phyloP scores from a whole-genome alignment of 1,139 yeast species.

The Taiozyma sp. region DNA sequence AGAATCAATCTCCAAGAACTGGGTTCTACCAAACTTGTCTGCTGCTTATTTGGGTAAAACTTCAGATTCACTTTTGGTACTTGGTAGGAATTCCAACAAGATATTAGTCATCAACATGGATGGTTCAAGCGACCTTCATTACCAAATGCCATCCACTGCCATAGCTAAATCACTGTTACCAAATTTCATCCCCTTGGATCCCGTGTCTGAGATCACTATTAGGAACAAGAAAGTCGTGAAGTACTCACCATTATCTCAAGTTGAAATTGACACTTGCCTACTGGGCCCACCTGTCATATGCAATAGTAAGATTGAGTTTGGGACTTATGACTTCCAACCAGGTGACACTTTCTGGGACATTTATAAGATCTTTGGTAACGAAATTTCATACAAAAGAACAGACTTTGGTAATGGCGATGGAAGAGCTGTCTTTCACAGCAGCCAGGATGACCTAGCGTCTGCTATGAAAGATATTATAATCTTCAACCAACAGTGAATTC shows the following conservation, averaged over 20 bases:
- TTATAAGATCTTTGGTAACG: slow-evolving; percentile 1
- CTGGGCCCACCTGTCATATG: slow-evolving; percentile 15
- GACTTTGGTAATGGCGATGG: slow-evolving; percentile 14
- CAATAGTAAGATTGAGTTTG: slow-evolving; percentile 14
- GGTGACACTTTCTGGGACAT: neutral
- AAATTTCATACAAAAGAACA: neutral
- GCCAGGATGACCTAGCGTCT: slow-evolving; percentile 21
- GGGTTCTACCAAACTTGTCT: slow-evolving; percentile 31
- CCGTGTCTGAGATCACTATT: slow-evolving; percentile 9
- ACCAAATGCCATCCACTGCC: slow-evolving; percentile 35
- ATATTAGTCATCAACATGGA: slow-evolving; percentile 45
- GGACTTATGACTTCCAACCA: neutral
- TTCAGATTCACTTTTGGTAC: slow-evolving; percentile 16
- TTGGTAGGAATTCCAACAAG: slow-evolving; percentile 29
- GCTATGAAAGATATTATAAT: slow-evolving; percentile 22
- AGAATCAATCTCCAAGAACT: slow-evolving; percentile 19
- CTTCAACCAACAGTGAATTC: too few relatives aligned
- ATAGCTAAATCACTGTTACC: slow-evolving; percentile 23
- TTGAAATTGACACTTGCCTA: slow-evolving; percentile 60
- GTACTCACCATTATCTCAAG: slow-evolving; percentile 44
- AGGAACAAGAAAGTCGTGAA: slow-evolving; percentile 5
- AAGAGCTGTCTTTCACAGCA: slow-evolving; percentile 13
- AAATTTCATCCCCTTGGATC: slow-evolving; percentile 16
- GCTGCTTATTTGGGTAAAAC: slow-evolving; percentile 21
- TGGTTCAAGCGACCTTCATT: slow-evolving; percentile 42